Evolutionary conservation across 176 grass and related monocot genomes (phyloP), one percentile per base, ranked within the genome.

Genomic region (Lolium multiflorum): DNA sequence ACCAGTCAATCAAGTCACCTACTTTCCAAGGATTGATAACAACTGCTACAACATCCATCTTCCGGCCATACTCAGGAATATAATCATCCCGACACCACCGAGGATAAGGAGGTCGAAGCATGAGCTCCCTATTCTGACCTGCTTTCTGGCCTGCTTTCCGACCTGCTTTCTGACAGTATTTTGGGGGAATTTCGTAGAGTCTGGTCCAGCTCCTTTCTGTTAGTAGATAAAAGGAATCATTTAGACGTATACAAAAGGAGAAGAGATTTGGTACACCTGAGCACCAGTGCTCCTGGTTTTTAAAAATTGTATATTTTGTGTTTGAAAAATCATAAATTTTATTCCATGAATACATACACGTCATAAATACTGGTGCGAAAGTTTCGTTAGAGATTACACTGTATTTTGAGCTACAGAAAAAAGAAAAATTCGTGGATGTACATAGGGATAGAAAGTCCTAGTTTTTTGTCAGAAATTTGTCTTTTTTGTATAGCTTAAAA

Each of bases 101-200:
- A 81, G 92, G 92, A 91, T 91, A 94, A 21, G 86, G 2, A 86
- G 92, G 92, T 9, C 89, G 86, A 49, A 94, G 2, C 92, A 94
- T 94, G 67, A 94, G 66, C 75, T 87, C 76, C 89, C 84, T 86
- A 71, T 20, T 31, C 54, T 70, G 65, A 86, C 24, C 43, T 71
- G 69, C 56, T 78, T 82, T 67, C 37, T 58, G 71, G 17, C 31
- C 31, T 35, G 31, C 31, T 35, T 35, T 35, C 31, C 31, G 31
- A 71, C n/a, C n/a, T n/a, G n/a, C n/a, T n/a, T n/a, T n/a, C n/a
- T 44, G 79, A 71, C 31, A 55, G 17, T 4, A 54, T 56, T 68
- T 35, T 26, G 65, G 86, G 24, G n/a, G 61, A 50, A 83, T 47
- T 83, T 94, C 66, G 61, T 84, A 91, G 17, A 94, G 44, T 66